Percentiles rank a stretch among this genome's conserved stretches.
Evolutionary conservation across 805 yeast species (phyloP).

Genomic region (Trichomonascus vanleenenianus): DNA sequence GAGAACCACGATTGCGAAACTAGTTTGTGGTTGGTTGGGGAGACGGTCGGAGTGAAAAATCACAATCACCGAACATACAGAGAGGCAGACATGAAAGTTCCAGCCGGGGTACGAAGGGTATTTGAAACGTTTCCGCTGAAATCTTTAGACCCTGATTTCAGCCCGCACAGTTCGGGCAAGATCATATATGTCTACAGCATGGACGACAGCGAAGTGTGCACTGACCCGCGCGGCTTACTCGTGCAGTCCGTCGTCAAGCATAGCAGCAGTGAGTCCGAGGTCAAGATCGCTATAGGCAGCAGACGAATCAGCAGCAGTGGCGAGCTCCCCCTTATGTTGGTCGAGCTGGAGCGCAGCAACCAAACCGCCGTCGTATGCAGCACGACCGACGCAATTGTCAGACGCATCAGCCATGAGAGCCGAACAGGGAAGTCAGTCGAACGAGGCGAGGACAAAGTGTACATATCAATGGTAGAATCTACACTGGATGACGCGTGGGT

Average conservation of each 20-base stretch:
- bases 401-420: not conserved
- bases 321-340: conserved; percentile 14
- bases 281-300: conserved; percentile 1
- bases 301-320: conserved; percentile 10
- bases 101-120: conserved; percentile 21
- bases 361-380: conserved; percentile 4
- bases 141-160: conserved; percentile 13
- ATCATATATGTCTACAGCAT: conserved; percentile 19
- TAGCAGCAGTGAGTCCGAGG: conserved; percentile 1
- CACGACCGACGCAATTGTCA: conserved; percentile 4
- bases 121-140: conserved; percentile 28
- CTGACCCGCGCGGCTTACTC: conserved; percentile 26
- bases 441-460: not conserved
- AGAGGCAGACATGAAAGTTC: conserved; percentile 26
- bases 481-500: conserved; percentile 18
- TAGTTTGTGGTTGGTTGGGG: too few species aligned
- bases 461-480: conserved; percentile 9
- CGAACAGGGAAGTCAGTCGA: not conserved
- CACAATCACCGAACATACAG: too few species aligned
- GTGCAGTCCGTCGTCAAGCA: conserved; percentile 15
- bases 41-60: too few species aligned
- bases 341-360: not conserved
- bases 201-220: conserved; percentile 16
- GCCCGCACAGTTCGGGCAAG: conserved; percentile 1
- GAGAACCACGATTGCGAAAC: too few species aligned